Evolutionary conservation across 2,329 filamentous ascomycete species (phyloP), one percentile per base, ranked within the genome.

Genomic region (Xylaria sp.): DNA sequence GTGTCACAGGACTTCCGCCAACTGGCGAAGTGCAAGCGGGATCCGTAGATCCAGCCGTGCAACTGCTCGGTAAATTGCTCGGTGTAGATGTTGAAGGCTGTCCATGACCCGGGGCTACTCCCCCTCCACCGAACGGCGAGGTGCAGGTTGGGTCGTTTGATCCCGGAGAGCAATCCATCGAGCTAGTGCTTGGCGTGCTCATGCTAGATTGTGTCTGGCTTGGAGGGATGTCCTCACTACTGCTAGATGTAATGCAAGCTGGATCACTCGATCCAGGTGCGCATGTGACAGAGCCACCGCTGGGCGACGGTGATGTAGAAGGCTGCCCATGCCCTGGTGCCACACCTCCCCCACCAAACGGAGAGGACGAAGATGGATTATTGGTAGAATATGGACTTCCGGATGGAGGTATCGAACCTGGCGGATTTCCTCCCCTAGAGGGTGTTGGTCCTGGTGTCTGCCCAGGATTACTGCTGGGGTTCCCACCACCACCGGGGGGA

Each of bases 131-230:
- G 12, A 45, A 60, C 7, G 65, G 69, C 30, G 71, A 65, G 14
- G 61, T 72, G n/a, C 71, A 75, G 12, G 68, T n/a, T 56, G 70
- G 57, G 34, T 72, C 61, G 24, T 67, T 70, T 24, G 65, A 68
- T 12, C 71, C 69, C 4, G 55, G 60, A 17, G 65, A 39, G 56
- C 71, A 72, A 17, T 50, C 62, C 14, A 21, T 14, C 17, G 61
- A 42, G 27, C 50, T 53, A 19, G 58, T 36, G 19, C 39, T 65
- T n/a, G 68, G 59, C 14, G 61, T 69, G 39, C 61, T 67, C 6
- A 19, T 36, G 17, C 59, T 61, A 27, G 65, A 8, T 60, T 67
- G 67, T 27, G 53, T 67, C 27, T 68, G 70, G 14, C 57, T 53
- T 12, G 70, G 58, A 58, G 55, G 50, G 2, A 19, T 57, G n/a